These are phyloP conservation scores for Sphaerosporella brunnea DNA, from an alignment of 495 filamentous ascomycete species.

Conservation along the genomic window DNA sequence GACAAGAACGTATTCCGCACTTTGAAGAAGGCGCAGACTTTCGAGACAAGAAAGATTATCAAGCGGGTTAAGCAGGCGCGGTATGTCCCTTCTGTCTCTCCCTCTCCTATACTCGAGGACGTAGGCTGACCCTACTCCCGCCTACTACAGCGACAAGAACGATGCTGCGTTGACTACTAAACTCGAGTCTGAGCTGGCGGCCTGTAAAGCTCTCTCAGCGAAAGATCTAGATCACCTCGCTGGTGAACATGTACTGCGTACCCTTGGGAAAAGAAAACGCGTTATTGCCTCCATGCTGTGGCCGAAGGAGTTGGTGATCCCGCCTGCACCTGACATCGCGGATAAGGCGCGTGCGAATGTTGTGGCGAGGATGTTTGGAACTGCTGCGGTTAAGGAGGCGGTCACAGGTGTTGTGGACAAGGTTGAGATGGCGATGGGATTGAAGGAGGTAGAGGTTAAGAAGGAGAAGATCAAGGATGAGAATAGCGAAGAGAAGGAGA, in stretches of 20 bases:
- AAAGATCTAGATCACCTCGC: slow-evolving; percentile 53
- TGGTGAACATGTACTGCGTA: slow-evolving; percentile 54
- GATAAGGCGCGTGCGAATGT: slow-evolving; percentile 47
- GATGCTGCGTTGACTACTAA: slow-evolving; percentile 10
- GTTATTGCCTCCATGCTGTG: slow-evolving; percentile 44
- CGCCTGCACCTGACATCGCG: slow-evolving; percentile 31
- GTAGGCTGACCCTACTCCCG: too few species aligned
- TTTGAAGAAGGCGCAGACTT: slow-evolving; percentile 65
- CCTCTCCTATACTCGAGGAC: slow-evolving; percentile 30
- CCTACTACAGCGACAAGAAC: slow-evolving; percentile 45
- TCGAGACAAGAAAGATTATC: slow-evolving; percentile 75
- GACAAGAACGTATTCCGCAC: slow-evolving; percentile 45
- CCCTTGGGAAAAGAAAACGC: slow-evolving; percentile 46
- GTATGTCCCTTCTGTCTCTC: slow-evolving; percentile 10
- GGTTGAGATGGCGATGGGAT: slow-evolving; percentile 33
- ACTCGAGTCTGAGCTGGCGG: slow-evolving; percentile 29
- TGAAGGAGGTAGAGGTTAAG: background rate
- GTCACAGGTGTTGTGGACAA: slow-evolving; percentile 43
- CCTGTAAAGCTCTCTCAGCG: slow-evolving; percentile 30
- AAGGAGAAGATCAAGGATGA: slow-evolving; percentile 28
- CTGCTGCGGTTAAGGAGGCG: slow-evolving; percentile 51
- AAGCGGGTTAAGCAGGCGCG: slow-evolving; percentile 53
- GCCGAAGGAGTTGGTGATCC: slow-evolving; percentile 33
- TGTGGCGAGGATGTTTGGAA: slow-evolving; percentile 60
- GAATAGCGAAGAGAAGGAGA: background rate